Evolutionary conservation across 805 yeast genomes (phyloP).

Genomic region (Candida orba): DNA sequence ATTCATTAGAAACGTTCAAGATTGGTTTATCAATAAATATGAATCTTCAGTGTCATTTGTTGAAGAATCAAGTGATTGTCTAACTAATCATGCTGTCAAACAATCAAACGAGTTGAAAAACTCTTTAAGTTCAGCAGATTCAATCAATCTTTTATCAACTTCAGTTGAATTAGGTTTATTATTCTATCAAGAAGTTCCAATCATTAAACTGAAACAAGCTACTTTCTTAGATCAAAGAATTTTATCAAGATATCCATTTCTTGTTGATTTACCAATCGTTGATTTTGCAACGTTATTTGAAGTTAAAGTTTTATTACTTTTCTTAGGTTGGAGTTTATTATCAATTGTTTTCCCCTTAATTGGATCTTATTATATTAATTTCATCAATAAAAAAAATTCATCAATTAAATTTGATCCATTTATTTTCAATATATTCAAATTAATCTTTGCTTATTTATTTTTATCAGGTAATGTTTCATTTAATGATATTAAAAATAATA

Average conservation of each 20-base stretch:
- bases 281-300: conserved; percentile 10
- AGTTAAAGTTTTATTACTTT: neutral
- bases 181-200: conserved; percentile 14
- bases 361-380: conserved; percentile 25
- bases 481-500: conserved; percentile 22
- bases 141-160: conserved; percentile 18
- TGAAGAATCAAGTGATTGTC: conserved; percentile 11
- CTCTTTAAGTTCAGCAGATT: conserved; percentile 22
- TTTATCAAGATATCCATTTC: conserved; percentile 13
- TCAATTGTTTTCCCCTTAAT: conserved; percentile 19
- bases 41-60: conserved; percentile 18
- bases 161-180: conserved; percentile 16
- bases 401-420: conserved; percentile 47
- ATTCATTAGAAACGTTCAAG: conserved; percentile 14
- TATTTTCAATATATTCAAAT: conserved; percentile 41
- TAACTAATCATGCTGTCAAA: conserved; percentile 4
- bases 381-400: conserved; percentile 19
- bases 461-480: conserved; percentile 21
- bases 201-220: conserved; percentile 13
- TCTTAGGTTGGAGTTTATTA: conserved; percentile 22
- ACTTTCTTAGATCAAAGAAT: conserved; percentile 17
- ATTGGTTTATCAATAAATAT: conserved; percentile 17
- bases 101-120: conserved; percentile 15
- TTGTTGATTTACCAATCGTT: conserved; percentile 12
- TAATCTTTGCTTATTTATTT: conserved; percentile 34